Evolutionary conservation across 202 grass and related monocot species (phyloP), one percentile per base, ranked within the genome.

Genomic region (Digitaria exilis): DNA sequence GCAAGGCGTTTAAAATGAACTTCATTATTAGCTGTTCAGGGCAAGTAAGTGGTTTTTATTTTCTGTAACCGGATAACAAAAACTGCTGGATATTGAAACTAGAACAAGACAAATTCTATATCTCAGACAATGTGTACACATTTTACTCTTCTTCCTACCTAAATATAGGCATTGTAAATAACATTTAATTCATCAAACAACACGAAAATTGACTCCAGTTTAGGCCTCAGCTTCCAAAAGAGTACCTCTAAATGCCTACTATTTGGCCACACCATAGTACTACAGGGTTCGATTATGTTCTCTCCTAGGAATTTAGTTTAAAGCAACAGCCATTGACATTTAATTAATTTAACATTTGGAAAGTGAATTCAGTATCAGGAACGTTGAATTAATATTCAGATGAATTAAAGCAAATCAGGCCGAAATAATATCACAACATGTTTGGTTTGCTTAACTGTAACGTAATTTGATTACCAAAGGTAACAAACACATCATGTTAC

Each of bases 211-310:
- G 16, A 57, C 43, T 79, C 71, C 19, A 52, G 35, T 51, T 76
- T 75, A 82, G 22, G 44, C 50, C 72, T 17, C 44, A n/a, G 25
- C 19, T 62, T 77, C 13, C 26, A 49, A 68, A 83, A 31, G 68
- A 70, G 55, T 89, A 98, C 96, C 93, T 96, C 93, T 58, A 98
- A 83, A 35, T 92, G 82, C 43, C 89, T 88, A 67, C 81, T 96
- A 74, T 90, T 39, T 96, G 35, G 84, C 87, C 61, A 91, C 61
- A 39, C 37, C 4, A 39, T 39, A 8, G 37, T 39, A 39, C 37
- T 39, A 39, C 4, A 39, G 37, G 37, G 9, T 39, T 39, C 37
- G 1, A 73, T 49, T 54, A 17, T 55, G 43, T 35, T 39, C 9
- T 49, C 61, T 65, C 60, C 60, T 44, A 65, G 17, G 44, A 24